Evolutionary conservation across 306 rosid species (phyloP).

Genomic region (Mimosa pudica): DNA sequence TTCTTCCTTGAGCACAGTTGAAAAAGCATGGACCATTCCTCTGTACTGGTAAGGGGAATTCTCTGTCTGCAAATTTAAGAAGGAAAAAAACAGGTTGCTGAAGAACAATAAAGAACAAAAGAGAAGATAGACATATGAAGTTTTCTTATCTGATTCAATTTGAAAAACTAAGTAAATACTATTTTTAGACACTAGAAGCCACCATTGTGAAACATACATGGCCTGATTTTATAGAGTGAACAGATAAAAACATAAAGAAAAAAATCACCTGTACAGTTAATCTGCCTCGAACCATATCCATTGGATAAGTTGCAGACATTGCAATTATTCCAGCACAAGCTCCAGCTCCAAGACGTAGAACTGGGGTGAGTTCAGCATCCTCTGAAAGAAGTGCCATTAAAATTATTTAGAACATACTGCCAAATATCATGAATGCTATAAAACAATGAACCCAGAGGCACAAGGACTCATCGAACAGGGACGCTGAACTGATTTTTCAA

Average conservation of each 20-base stretch:
- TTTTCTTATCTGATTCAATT: conserved; percentile 23
- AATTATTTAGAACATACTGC: not conserved
- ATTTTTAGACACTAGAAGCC: conserved; percentile 9
- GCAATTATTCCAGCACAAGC: conserved; percentile 99
- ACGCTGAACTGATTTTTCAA: conserved; percentile 3
- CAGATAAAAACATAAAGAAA: not conserved
- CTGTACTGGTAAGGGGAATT: conserved; percentile 93
- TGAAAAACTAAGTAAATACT: not conserved
- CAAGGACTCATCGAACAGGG: not conserved
- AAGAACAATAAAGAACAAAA: conserved; percentile 19
- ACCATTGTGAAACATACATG: conserved; percentile 13
- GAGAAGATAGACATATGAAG: not conserved
- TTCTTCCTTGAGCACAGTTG: conserved; percentile 91
- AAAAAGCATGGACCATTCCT: conserved; percentile 95
- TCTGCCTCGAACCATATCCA: conserved; percentile 99
- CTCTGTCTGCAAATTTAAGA: conserved; percentile 67
- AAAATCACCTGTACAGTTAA: conserved; percentile 85
- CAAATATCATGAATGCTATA: not conserved
- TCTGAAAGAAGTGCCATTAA: conserved; percentile 56
- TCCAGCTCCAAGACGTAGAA: conserved; percentile 98
- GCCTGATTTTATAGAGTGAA: conserved; percentile 11
- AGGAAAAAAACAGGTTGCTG: conserved; percentile 24
- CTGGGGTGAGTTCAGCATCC: conserved; percentile 92
- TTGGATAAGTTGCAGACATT: conserved; percentile 99
- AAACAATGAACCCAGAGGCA: not conserved